phyloP scores from a whole-genome alignment of 345 rosid genomes.

The Eucalyptus polyanthemos region DNA sequence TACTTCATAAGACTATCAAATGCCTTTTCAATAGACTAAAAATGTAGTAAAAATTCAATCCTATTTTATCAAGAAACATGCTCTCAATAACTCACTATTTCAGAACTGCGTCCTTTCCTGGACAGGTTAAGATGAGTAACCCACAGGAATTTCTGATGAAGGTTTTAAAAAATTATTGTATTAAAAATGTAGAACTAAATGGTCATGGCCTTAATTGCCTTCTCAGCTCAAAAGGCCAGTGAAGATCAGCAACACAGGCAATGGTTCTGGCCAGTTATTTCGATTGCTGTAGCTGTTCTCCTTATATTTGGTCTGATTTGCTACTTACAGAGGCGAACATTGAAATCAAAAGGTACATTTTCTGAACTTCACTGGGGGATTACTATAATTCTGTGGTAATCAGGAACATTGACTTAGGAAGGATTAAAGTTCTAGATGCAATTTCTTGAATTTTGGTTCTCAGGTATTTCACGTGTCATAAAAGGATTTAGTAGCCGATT shows the following conservation, averaged over 20 bases:
- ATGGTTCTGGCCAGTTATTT: neutral
- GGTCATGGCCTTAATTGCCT: neutral
- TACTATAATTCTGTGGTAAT: neutral
- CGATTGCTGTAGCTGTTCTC: neutral
- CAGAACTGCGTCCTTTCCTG: constrained; percentile 24
- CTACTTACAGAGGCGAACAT: neutral
- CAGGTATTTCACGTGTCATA: neutral
- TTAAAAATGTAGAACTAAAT: neutral
- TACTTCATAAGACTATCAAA: too few species aligned
- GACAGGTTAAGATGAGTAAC: neutral
- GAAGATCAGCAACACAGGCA: neutral
- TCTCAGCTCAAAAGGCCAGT: constrained; percentile 10
- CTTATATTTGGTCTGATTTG: neutral
- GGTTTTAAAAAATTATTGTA: neutral
- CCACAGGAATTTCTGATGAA: neutral
- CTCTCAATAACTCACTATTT: neutral
- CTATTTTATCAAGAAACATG: too few species aligned
- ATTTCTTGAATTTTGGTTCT: neutral
- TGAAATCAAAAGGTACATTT: constrained; percentile 3
- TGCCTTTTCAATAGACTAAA: too few species aligned
- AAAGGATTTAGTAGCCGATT: neutral
- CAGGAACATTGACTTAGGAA: neutral
- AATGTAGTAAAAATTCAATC: too few species aligned
- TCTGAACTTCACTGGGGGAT: neutral
- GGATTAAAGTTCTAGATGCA: neutral